Conservation (phyloP, 257 asterid species). For the Solanum commersonii region DNA sequence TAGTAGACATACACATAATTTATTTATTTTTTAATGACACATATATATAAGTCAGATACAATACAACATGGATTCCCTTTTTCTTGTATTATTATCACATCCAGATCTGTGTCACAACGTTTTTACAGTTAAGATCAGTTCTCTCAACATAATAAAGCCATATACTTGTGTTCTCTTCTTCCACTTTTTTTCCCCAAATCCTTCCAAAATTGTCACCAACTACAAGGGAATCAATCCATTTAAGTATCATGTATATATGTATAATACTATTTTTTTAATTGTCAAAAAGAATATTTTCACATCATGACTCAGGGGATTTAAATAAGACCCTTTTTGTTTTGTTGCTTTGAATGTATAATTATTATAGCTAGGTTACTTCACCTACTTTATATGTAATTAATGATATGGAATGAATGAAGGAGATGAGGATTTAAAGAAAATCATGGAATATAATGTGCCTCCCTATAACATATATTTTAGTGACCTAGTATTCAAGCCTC, state of each 20-base stretch:
- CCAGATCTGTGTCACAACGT: background rate
- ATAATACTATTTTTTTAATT: constrained; percentile 26
- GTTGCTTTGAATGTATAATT: constrained; percentile 3
- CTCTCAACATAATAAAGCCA: constrained; percentile 27
- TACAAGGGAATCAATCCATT: constrained; percentile 65
- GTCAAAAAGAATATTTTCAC: constrained; percentile 48
- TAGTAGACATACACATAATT: constrained; percentile 6
- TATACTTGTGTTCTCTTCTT: constrained; percentile 40
- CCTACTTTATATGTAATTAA: background rate
- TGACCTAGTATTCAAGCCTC: constrained; percentile 11
- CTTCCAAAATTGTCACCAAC: constrained; percentile 90
- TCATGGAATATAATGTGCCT: background rate
- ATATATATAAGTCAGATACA: constrained; percentile 41
- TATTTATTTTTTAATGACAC: constrained; percentile 6
- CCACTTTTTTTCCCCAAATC: constrained; percentile 47
- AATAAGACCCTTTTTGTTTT: constrained; percentile 30
- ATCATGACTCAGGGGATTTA: constrained; percentile 32
- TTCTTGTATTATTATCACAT: constrained; percentile 27
- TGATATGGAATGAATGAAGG: constrained; percentile 8
- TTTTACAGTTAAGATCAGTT: background rate
- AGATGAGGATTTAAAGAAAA: background rate
- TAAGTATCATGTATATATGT: constrained; percentile 23
- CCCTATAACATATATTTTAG: constrained; percentile 11
- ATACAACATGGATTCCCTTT: constrained; percentile 80
- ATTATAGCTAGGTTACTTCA: background rate